These are phyloP conservation scores for Saccharomycopsis amapae DNA, from an alignment of 805 yeast species.

Conservation along the genomic window DNA sequence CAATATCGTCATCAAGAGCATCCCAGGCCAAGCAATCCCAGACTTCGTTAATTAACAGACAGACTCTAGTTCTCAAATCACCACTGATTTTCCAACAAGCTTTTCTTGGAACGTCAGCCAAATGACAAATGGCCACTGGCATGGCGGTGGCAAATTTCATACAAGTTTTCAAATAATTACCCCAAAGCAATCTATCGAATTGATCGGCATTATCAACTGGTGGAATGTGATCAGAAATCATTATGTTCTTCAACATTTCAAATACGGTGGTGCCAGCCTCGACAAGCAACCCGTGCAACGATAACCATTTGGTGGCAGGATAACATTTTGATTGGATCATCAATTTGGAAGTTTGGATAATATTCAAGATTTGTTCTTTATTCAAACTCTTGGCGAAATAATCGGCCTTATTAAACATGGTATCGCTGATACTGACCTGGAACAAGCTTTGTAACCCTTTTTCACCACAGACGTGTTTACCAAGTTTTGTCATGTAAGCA, in stretches of 20 bases:
- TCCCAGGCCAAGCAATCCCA: slow-evolving; percentile 75
- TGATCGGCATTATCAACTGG: slow-evolving; percentile 39
- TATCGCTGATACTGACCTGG: slow-evolving; percentile 30
- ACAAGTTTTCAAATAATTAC: slow-evolving; percentile 50
- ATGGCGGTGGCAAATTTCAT: slow-evolving; percentile 56
- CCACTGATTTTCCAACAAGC: slow-evolving; percentile 61
- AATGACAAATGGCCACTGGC: slow-evolving; percentile 61
- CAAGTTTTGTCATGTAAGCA: slow-evolving; percentile 46
- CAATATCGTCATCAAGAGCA: slow-evolving; percentile 44
- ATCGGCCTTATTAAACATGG: slow-evolving; percentile 34
- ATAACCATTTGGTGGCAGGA: slow-evolving; percentile 69
- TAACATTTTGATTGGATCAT: slow-evolving; percentile 50
- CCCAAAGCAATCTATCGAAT: slow-evolving; percentile 63
- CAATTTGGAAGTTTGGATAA: slow-evolving; percentile 44
- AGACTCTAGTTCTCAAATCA: slow-evolving; percentile 53
- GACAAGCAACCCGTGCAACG: slow-evolving; percentile 50
- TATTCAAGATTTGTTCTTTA: slow-evolving; percentile 34
- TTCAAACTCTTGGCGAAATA: slow-evolving; percentile 36
- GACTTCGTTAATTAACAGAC: slow-evolving; percentile 45
- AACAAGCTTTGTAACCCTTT: slow-evolving; percentile 40
- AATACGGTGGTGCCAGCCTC: slow-evolving; percentile 50
- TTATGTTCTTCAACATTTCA: slow-evolving; percentile 44
- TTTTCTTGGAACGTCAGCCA: slow-evolving; percentile 64
- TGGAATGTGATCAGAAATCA: slow-evolving; percentile 48
- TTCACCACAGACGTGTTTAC: slow-evolving; percentile 34